Conservation (phyloP, 148 eudicot genomes). For the Nepenthes mirabilis region DNA sequence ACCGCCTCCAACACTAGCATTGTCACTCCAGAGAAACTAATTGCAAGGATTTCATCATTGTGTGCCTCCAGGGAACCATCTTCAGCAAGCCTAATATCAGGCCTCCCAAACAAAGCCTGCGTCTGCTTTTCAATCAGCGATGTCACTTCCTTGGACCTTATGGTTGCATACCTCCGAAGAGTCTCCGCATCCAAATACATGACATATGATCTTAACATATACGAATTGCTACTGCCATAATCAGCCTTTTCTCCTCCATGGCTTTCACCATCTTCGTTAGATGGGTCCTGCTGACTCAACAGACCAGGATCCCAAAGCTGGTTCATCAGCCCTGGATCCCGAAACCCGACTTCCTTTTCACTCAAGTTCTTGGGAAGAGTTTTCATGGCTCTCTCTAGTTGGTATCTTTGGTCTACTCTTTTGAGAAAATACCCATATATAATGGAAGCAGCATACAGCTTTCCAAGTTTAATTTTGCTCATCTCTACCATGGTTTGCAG, state of each 20-base stretch:
- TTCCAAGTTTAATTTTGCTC: constrained; percentile 88
- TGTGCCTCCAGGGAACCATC: constrained; percentile 56
- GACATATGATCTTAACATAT: constrained; percentile 69
- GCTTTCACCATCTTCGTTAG: constrained; percentile 32
- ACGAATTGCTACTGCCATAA: constrained; percentile 26
- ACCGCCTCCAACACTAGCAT: constrained; percentile 88
- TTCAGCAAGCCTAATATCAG: constrained; percentile 52
- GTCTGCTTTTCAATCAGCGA: constrained; percentile 91
- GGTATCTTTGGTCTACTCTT: constrained; percentile 85
- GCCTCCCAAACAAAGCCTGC: constrained; percentile 87
- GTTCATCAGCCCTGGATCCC: constrained; percentile 26
- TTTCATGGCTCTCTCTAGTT: constrained; percentile 81
- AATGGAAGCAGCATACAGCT: constrained; percentile 90
- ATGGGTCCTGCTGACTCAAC: constrained; percentile 30
- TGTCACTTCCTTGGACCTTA: constrained; percentile 81
- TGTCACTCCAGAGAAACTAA: constrained; percentile 53
- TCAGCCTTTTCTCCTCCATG: constrained; percentile 20
- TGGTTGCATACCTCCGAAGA: constrained; percentile 77
- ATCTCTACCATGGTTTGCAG: constrained; percentile 44
- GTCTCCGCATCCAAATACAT: constrained; percentile 92
- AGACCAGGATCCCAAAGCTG: constrained; percentile 69
- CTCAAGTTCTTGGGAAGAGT: constrained; percentile 68
- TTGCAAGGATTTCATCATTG: constrained; percentile 40
- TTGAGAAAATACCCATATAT: constrained; percentile 92
- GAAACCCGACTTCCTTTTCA: constrained; percentile 16